These are phyloP conservation scores for Beauveria caledonica DNA, from an alignment of 2,329 filamentous ascomycete species.

Conservation along the genomic window DNA sequence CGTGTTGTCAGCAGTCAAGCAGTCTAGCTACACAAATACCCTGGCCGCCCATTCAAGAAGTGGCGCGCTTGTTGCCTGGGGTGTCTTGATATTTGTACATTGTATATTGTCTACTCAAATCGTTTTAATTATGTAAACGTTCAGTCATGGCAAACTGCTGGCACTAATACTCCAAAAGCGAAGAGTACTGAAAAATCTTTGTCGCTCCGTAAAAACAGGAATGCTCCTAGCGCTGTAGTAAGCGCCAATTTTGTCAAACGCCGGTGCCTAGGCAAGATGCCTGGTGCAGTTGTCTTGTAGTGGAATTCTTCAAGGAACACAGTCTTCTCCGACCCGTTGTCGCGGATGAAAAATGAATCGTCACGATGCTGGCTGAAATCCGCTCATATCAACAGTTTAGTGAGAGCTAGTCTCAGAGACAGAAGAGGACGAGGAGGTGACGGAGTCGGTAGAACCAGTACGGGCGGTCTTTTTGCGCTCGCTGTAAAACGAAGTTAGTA, in stretches of 20 bases:
- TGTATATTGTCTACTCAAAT: not conserved
- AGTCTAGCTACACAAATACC: not conserved
- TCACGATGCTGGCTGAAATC: not conserved
- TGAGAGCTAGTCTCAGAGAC: conserved; percentile 6
- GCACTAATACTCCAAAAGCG: not conserved
- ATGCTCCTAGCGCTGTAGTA: conserved; percentile 1
- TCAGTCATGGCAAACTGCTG: not conserved
- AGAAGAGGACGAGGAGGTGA: conserved; percentile 22
- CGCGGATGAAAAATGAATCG: not conserved
- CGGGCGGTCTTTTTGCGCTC: conserved; percentile 33
- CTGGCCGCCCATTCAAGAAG: not conserved
- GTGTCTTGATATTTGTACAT: not conserved
- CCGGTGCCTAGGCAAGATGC: not conserved
- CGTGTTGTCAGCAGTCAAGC: not conserved
- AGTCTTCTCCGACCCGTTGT: not conserved
- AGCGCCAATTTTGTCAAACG: conserved; percentile 4
- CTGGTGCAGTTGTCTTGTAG: not conserved
- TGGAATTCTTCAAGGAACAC: not conserved
- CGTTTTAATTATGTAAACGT: conserved; percentile 1
- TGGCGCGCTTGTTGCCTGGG: not conserved
- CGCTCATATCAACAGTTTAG: not conserved
- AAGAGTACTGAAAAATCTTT: not conserved
- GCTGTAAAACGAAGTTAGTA: conserved; percentile 19
- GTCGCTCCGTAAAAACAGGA: conserved; percentile 6
- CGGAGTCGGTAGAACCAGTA: conserved; percentile 28